A percentile compares a stretch with the other conserved stretches of the same genome.
phyloP scores from a whole-genome alignment of 805 yeast genomes.

The Kazachstania bromeliacearum region DNA sequence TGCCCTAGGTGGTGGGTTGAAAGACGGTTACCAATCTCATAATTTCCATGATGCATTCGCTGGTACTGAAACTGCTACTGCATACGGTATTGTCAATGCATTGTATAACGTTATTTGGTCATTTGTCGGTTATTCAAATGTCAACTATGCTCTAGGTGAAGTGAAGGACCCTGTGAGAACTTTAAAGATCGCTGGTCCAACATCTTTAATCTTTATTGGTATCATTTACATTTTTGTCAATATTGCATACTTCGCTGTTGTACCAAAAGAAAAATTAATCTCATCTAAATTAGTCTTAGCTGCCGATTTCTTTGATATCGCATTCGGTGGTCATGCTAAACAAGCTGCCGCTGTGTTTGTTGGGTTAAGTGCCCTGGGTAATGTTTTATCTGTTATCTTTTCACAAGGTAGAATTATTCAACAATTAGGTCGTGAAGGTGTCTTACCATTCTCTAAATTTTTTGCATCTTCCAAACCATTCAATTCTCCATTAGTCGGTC shows the following conservation, averaged over 20 bases:
- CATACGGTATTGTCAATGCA: constrained; percentile 66
- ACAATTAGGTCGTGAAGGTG: constrained; percentile 75
- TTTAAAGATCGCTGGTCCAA: constrained; percentile 64
- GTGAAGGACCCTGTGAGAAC: constrained; percentile 63
- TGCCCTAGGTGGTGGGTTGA: constrained; percentile 64
- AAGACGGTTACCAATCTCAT: constrained; percentile 42
- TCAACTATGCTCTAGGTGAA: constrained; percentile 75
- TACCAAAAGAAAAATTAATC: constrained; percentile 53
- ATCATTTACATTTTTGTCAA: constrained; percentile 67
- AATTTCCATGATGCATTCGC: constrained; percentile 52
- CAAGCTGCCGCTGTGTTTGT: constrained; percentile 71
- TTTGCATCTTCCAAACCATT: constrained; percentile 68
- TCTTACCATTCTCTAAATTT: constrained; percentile 61
- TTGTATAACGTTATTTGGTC: constrained; percentile 80
- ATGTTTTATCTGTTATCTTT: constrained; percentile 69
- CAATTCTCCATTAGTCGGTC: constrained; percentile 62
- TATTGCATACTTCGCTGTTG: constrained; percentile 75
- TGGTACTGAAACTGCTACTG: constrained; percentile 44
- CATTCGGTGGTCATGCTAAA: constrained; percentile 60
- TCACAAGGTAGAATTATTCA: constrained; percentile 77
- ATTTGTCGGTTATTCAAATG: constrained; percentile 74
- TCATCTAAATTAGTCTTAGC: constrained; percentile 63
- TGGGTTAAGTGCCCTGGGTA: constrained; percentile 73
- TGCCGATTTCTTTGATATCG: constrained; percentile 63
- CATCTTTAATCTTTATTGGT: constrained; percentile 51